These are phyloP conservation scores for Coffea canephora DNA, from an alignment of 257 asterid genomes.

Conservation along the genomic window DNA sequence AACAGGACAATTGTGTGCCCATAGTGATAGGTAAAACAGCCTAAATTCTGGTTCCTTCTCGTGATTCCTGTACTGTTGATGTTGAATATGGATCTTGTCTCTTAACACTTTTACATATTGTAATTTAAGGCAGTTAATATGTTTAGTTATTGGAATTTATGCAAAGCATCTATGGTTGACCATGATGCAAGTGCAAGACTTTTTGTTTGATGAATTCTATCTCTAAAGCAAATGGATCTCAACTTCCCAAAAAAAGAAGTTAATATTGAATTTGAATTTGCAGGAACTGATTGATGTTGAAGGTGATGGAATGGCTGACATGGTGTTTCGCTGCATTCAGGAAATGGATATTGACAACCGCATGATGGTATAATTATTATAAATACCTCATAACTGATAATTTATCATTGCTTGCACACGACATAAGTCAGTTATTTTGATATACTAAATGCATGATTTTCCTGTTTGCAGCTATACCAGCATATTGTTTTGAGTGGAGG, in stretches of 20 bases:
- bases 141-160: not conserved
- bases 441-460: not conserved
- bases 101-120: not conserved
- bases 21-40: too few relatives aligned
- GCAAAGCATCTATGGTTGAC: not conserved
- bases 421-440: constrained; percentile 9
- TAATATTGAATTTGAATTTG: constrained; percentile 11
- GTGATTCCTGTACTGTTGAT: not conserved
- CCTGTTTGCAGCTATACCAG: constrained; percentile 79
- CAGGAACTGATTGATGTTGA: constrained; percentile 98
- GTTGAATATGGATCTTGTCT: not conserved
- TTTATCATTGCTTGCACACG: constrained; percentile 22
- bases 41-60: not conserved
- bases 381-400: constrained; percentile 16
- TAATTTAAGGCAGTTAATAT: too few relatives aligned
- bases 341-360: constrained; percentile 99
- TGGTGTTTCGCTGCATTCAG: constrained; percentile 97
- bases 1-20: too few relatives aligned
- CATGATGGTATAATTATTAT: constrained; percentile 63
- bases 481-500: constrained; percentile 97
- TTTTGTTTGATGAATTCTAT: not conserved
- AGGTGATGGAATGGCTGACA: constrained; percentile 99
- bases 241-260: not conserved
- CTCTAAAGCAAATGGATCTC: not conserved
- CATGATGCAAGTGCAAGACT: not conserved